Percentiles rank a stretch among this genome's conserved stretches.
Evolutionary conservation across 176 grass and related monocot genomes (phyloP).

Genomic region (Dactylis glomerata): DNA sequence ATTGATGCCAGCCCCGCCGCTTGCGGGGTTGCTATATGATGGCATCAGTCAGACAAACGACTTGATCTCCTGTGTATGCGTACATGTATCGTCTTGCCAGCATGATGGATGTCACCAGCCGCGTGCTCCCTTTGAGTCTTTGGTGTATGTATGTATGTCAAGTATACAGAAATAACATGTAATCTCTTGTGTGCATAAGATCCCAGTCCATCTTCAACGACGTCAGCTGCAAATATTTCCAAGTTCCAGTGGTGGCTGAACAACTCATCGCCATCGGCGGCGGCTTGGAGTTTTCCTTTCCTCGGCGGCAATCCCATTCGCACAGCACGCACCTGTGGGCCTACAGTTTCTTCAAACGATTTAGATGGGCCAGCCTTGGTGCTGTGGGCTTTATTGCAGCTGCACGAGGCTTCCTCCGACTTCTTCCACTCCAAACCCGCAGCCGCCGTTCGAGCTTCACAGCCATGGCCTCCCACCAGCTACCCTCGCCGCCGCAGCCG

Average conservation of each 20-base stretch:
- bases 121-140: too few relatives aligned
- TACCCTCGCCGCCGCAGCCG: background rate
- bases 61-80: background rate
- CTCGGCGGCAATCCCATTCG: background rate
- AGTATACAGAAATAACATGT: background rate
- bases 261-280: background rate
- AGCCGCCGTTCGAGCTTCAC: background rate
- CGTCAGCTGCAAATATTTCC: background rate
- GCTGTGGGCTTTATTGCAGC: too few relatives aligned
- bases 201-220: background rate
- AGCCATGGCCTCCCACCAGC: background rate
- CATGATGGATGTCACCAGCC: background rate
- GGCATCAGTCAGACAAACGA: background rate
- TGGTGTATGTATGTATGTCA: too few relatives aligned
- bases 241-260: background rate
- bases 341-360: too few relatives aligned
- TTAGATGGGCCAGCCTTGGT: too few relatives aligned
- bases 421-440: background rate
- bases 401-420: background rate
- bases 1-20: background rate
- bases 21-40: background rate
- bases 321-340: too few relatives aligned
- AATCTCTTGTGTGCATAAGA: background rate
- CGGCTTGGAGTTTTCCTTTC: background rate
- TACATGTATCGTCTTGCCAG: background rate